Evolutionary conservation across 176 grass and related monocot species (phyloP), one percentile per base, ranked within the genome.

Genomic region (Guadua angustifolia): DNA sequence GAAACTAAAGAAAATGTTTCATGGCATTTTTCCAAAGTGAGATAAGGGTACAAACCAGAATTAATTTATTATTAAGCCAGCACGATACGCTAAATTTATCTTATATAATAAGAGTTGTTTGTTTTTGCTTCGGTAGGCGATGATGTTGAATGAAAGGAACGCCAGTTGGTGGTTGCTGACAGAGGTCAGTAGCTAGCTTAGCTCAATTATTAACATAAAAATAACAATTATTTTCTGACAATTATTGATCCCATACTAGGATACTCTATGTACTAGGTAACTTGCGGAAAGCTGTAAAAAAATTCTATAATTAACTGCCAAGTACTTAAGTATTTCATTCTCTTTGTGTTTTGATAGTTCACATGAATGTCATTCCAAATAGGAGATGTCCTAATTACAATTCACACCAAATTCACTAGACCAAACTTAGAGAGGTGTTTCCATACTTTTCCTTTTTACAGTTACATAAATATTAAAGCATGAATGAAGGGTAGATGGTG

Each of bases 101-200:
- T 26, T 51, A 2, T 55, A 35, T 49, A 58, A 47, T 59, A 24
- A 50, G 35, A 12, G 35, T 73, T 51, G 11, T 46, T 85, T 18
- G 33, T 57, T 57, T 66, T 85, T 69, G 26, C 18, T 33, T 65
- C 1, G 22, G 21, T 59, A 66, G 29, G 45, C 49, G 19, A 85
- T 46, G 53, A 82, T 55, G 52, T 40, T 56, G 71, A 47, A 72
- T 58, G 83, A 82, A 85, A 77, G 57, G 16, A 66, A 86, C 78
- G 82, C 12, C 17, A 10, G 56, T 72, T 60, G 65, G 88, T 82
- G 79, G 66, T 45, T 82, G 73, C 66, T 82, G 83, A 82, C 66
- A 78, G 58, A 64, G 47, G 16, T 57, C 83, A 90, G 46, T 86
- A 47, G 46, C 43, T 18, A 69, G 25, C 13, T 81, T 42, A 49